Base-by-base conservation (phyloP, 176 grass and related monocot species). In the Phoenix dactylifera region DNA sequence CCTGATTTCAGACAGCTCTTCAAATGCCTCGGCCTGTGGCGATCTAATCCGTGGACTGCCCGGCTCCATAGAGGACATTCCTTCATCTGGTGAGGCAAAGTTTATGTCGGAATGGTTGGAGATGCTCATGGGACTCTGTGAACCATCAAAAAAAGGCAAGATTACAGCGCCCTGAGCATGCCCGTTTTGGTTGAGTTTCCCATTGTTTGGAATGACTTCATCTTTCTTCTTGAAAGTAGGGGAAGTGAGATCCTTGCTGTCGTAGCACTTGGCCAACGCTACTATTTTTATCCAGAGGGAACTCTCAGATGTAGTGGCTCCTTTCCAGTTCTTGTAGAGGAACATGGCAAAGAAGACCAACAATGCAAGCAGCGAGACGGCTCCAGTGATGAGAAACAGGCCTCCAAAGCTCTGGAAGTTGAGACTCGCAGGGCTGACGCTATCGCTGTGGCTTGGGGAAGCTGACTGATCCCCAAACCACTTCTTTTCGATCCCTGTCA, bases 311-410 rank as follows among this genome's bases (percentile, higher is more conserved):
- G 29, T 52, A 26, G 19, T 29, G 23, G 16, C 24, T 15, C 63
- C 70, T 30, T 66, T 55, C 23, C 80, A 69, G 72, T 91, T 84
- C 4, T 68, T 72, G 75, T 83, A 88, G 65, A 82, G 59, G 77
- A 97, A 97, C 4, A 53, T 76, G 65, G 16, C 59, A 52, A 88
- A 2, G 63, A 72, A 85, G 74, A 79, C 12, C 35, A 91, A 59
- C 39, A 97, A 65, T 72, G 69, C 79, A 44, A 82, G 51, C 50
- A 14, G 54, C 7, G 93, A 88, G 26, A 83, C 81, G 0, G 68
- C 61, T 66, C 87, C 93, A 9, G 87, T 91, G 62, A 97, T 88
- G 60, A 90, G 75, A 75, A 97, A 91, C 52, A 97, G 70, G 0
- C 87, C 87, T 1, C 78, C 80, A n/a, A 97, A 97, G 70, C 87